phyloP scores from a whole-genome alignment of 345 rosid genomes.

The Cochlearia excelsa region DNA sequence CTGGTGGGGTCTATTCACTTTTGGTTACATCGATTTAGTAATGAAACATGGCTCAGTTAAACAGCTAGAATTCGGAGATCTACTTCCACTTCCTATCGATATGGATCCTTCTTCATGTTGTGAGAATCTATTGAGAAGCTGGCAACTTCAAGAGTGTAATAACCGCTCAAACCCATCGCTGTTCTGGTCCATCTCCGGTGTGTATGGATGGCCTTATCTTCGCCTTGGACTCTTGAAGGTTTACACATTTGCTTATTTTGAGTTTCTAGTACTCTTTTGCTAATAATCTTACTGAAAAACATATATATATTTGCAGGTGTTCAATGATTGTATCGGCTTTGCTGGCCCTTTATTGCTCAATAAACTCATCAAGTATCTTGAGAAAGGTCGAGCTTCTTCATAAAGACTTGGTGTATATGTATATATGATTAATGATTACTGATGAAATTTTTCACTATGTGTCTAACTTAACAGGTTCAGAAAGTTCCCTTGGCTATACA shows the following conservation, averaged over 20 bases:
- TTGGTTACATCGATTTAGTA: slow-evolving; percentile 55
- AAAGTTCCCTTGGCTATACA: slow-evolving; percentile 51
- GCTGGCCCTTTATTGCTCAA: slow-evolving; percentile 83
- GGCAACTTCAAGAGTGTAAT: slow-evolving; percentile 52
- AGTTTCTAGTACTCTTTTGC: slow-evolving; percentile 3
- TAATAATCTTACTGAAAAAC: background rate
- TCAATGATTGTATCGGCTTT: slow-evolving; percentile 80
- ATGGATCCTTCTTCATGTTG: slow-evolving; percentile 75
- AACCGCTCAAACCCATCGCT: slow-evolving; percentile 49
- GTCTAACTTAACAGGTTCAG: slow-evolving; percentile 52
- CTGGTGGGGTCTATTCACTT: slow-evolving; percentile 62
- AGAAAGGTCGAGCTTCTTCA: slow-evolving; percentile 52
- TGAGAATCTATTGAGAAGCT: slow-evolving; percentile 50
- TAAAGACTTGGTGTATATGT: background rate
- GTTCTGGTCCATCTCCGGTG: slow-evolving; percentile 63
- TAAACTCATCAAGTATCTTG: slow-evolving; percentile 72
- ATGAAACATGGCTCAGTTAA: slow-evolving; percentile 61
- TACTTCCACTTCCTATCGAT: slow-evolving; percentile 65
- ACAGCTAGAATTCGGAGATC: slow-evolving; percentile 83
- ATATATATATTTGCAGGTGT: slow-evolving; percentile 44
- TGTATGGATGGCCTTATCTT: slow-evolving; percentile 83
- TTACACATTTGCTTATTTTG: slow-evolving; percentile 31
- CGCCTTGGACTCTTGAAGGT: slow-evolving; percentile 77
- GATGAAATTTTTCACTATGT: slow-evolving; percentile 3
- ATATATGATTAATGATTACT: background rate